Percentiles rank a stretch among this genome's conserved stretches.
phyloP scores from a whole-genome alignment of 768 basidiomycete genomes.

The Hortiboletus flavorubellus region DNA sequence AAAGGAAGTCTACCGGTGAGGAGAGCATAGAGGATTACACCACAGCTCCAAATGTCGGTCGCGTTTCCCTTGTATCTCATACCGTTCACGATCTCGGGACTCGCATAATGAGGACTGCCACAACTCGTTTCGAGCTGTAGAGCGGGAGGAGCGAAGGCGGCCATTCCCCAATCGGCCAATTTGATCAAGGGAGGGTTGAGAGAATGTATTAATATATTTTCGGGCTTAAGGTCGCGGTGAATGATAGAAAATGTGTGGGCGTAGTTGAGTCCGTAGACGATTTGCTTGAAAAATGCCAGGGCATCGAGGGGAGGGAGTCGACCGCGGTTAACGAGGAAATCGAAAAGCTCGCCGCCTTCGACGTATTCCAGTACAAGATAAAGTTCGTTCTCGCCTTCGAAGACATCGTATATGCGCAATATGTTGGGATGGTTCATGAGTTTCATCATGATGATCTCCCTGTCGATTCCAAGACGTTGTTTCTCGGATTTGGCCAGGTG shows the following conservation, averaged over 20 bases:
- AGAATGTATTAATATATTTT: constrained; percentile 91
- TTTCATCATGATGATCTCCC: constrained; percentile 99
- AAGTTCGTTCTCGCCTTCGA: constrained; percentile 86
- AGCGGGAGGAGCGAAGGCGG: constrained; percentile 85
- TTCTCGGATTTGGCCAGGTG: constrained; percentile 74
- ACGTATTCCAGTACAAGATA: constrained; percentile 95
- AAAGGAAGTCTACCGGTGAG: constrained; percentile 90
- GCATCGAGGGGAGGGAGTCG: constrained; percentile 79
- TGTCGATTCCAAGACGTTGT: constrained; percentile 80
- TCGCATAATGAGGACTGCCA: constrained; percentile 95
- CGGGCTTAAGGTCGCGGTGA: constrained; percentile 96
- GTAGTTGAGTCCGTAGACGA: constrained; percentile 92
- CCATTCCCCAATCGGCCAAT: constrained; percentile 99
- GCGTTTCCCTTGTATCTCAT: constrained; percentile 84
- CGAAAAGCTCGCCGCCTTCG: constrained; percentile 94
- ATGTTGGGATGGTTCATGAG: constrained; percentile 98
- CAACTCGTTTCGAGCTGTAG: constrained; percentile 91
- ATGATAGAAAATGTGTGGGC: constrained; percentile 97
- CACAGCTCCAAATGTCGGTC: constrained; percentile 96
- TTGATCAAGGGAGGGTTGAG: constrained; percentile 82
- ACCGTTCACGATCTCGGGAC: constrained; percentile 94
- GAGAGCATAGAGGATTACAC: constrained; percentile 88
- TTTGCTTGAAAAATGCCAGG: constrained; percentile 90
- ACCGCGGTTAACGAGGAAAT: constrained; percentile 89
- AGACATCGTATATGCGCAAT: constrained; percentile 93